Percentiles rank a stretch among this genome's conserved stretches.
phyloP scores from a whole-genome alignment of 192 early-diverging fungal species.

The Thoreauomyces humboldtii region DNA sequence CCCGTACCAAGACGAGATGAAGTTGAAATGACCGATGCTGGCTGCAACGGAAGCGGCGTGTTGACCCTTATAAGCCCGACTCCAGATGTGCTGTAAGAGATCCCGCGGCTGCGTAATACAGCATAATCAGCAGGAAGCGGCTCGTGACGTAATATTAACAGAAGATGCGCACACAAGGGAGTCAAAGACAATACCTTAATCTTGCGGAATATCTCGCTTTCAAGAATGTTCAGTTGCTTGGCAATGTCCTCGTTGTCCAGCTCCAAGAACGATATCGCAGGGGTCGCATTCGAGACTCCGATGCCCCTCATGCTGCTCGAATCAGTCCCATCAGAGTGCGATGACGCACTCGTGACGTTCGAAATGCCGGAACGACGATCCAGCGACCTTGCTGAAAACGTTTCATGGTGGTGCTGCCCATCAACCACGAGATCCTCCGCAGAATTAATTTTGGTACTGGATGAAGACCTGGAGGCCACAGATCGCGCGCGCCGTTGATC shows the following conservation, averaged over 20 bases:
- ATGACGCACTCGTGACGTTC: not conserved
- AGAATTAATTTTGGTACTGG: not conserved
- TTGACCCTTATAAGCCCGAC: constrained; percentile 30
- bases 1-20: constrained; percentile 59
- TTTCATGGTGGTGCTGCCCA: not conserved
- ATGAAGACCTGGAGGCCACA: not conserved
- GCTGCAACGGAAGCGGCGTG: constrained; percentile 47
- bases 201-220: constrained; percentile 59
- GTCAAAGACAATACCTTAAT: constrained; percentile 51
- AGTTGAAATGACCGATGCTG: constrained; percentile 69
- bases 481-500: not conserved
- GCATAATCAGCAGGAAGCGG: not conserved
- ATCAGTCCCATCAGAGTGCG: not conserved
- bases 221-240: constrained; percentile 64
- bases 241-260: constrained; percentile 58
- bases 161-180: too few relatives aligned
- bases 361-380: constrained; percentile 14
- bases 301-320: not conserved
- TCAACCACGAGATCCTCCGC: not conserved
- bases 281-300: not conserved
- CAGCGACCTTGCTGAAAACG: not conserved
- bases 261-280: constrained; percentile 49
- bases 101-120: constrained; percentile 51
- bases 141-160: too few relatives aligned
- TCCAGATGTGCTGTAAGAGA: constrained; percentile 60